Base-by-base conservation (phyloP, 2,329 filamentous ascomycete genomes). In the Helminthosporium solani region DNA sequence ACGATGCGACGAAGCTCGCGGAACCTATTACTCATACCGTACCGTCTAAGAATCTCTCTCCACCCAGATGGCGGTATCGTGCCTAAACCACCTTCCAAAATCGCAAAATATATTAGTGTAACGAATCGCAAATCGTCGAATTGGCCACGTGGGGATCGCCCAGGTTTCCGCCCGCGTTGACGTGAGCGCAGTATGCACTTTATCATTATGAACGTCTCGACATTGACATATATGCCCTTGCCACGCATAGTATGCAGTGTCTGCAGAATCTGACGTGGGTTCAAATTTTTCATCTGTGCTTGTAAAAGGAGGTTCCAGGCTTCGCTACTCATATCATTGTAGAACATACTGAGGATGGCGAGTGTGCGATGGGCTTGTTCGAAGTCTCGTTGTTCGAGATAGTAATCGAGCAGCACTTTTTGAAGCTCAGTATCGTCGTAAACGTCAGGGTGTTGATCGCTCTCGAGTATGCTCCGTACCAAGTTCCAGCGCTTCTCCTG, bases 401-500 rank as follows among this genome's bases (percentile, higher is more conserved):
- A 82, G 11, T 72, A 72, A 3, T 70, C 53, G 2, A 87, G 70
- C 3, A 86, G 67, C 3, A 70, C 67, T 50, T 80, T 75, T 57
- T 86, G 83, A 9, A 80, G 67, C 4, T 70, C 52, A 4, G 50
- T 53, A 57, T 87, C 78, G 53, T 83, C 82, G 40, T 84, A 77
- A 7, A 78, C 74, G 49, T 86, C 83, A 1, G 83, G 83, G 67
- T 87, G 84, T 47, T 85, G 79, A 60, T 87, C 84, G 53, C 77
- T 84, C 31, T 74, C 59, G 7, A 84, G 57, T 8, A 85, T 61
- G 49, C 76, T 74, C 7, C 74, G 65, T 42, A 83, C 74, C 16
- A 83, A 59, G 6, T 73, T 68, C 25, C 71, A 74, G n/a, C 85
- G 77, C 23, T 78, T 75, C 27, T 78, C 74, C 16, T 68, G 68